A percentile compares a stretch with the other conserved stretches of the same genome.
Evolutionary conservation across 768 basidiomycete species (phyloP).

Genomic region (Dictyophora rubrovolvata): DNA sequence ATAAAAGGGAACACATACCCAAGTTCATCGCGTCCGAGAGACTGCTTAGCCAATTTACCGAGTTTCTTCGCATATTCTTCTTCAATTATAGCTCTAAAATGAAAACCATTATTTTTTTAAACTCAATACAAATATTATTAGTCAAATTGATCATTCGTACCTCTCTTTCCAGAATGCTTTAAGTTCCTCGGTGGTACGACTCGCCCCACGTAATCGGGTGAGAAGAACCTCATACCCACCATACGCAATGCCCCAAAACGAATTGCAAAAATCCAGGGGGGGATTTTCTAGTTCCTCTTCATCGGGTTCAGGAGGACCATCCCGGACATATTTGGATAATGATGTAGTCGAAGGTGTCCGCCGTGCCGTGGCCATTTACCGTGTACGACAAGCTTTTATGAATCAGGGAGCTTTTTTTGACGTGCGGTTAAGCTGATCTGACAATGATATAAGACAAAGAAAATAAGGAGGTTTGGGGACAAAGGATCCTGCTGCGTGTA

Average conservation of each 20-base stretch:
- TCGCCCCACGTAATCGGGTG: constrained; percentile 78
- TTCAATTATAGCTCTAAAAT: constrained; percentile 70
- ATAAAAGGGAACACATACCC: constrained; percentile 48
- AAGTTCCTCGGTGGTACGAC: constrained; percentile 82
- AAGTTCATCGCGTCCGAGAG: constrained; percentile 83
- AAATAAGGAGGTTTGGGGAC: neutral
- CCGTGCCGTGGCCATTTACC: constrained; percentile 37
- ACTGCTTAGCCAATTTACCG: constrained; percentile 61
- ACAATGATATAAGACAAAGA: neutral
- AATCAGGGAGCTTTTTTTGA: no score
- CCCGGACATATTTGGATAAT: constrained; percentile 56
- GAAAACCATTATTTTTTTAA: neutral
- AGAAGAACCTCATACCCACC: constrained; percentile 86
- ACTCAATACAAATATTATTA: no score
- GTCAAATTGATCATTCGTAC: constrained; percentile 29
- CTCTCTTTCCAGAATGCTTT: constrained; percentile 88
- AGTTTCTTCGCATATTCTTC: constrained; percentile 91
- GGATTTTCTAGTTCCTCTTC: constrained; percentile 27
- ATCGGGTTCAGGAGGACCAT: constrained; percentile 32
- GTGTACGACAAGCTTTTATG: neutral
- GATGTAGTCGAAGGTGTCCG: constrained; percentile 79
- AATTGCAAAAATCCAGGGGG: constrained; percentile 86
- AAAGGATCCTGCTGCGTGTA: neutral
- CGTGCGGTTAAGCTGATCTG: neutral
- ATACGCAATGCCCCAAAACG: constrained; percentile 88